Percentiles rank a stretch among this genome's conserved stretches.
Conservation (phyloP, 345 rosid genomes). For the Citrus reticulata region DNA sequence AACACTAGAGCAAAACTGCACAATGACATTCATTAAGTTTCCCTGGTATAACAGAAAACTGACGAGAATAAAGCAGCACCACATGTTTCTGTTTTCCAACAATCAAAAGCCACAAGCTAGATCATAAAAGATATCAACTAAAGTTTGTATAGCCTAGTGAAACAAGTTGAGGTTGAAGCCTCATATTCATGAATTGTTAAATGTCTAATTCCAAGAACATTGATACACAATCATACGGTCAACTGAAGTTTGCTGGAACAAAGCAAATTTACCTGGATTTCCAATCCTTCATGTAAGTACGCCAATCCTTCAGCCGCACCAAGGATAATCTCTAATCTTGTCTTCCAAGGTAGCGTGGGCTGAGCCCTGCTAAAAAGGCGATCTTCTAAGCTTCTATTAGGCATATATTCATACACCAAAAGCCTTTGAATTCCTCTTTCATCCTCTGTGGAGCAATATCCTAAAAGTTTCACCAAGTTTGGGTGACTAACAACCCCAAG, state of each 20-base stretch:
- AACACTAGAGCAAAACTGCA: not conserved
- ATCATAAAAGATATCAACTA: not conserved
- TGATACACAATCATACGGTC: not conserved
- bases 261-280: slow-evolving; percentile 50
- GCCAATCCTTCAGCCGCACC: slow-evolving; percentile 89
- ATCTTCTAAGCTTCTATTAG: slow-evolving; percentile 78
- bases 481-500: slow-evolving; percentile 84
- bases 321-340: slow-evolving; percentile 74
- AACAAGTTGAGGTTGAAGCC: not conserved
- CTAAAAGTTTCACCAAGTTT: slow-evolving; percentile 79
- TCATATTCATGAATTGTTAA: not conserved
- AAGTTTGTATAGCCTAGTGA: not conserved
- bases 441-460: slow-evolving; percentile 60
- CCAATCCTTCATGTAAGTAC: slow-evolving; percentile 70
- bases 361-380: slow-evolving; percentile 53
- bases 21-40: not conserved
- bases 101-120: not conserved
- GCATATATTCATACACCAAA: slow-evolving; percentile 79
- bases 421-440: slow-evolving; percentile 69
- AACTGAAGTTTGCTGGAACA: not conserved
- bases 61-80: not conserved
- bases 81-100: not conserved
- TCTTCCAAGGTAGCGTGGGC: slow-evolving; percentile 58
- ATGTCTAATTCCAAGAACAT: not conserved
- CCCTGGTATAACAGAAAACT: too few relatives aligned